These are phyloP conservation scores for Zygosaccharomyces kombuchaensis DNA, from an alignment of 805 yeast species.

Conservation along the genomic window DNA sequence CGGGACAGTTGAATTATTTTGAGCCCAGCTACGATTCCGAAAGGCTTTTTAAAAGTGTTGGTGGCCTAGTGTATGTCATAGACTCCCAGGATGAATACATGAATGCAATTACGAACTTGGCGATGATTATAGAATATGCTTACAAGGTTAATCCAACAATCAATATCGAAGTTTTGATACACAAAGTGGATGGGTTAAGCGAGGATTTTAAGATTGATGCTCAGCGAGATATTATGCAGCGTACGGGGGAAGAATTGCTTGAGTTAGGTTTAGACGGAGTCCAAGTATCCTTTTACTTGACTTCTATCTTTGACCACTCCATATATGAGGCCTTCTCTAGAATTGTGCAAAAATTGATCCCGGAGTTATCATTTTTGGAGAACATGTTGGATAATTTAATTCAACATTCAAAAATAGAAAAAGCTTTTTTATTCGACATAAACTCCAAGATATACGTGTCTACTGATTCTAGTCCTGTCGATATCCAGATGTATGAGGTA, in stretches of 20 bases:
- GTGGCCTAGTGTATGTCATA: conserved; percentile 89
- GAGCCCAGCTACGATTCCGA: conserved; percentile 82
- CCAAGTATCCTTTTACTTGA: conserved; percentile 83
- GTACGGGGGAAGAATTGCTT: conserved; percentile 87
- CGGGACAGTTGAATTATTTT: conserved; percentile 87
- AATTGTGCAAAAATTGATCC: conserved; percentile 85
- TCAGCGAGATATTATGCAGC: conserved; percentile 92
- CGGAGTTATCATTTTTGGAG: conserved; percentile 83
- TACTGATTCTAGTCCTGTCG: conserved; percentile 94
- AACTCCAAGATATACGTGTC: conserved; percentile 92
- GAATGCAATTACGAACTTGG: conserved; percentile 83
- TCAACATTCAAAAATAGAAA: conserved; percentile 85
- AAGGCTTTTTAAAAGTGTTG: conserved; percentile 71
- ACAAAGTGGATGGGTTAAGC: conserved; percentile 90
- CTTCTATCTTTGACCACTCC: conserved; percentile 93
- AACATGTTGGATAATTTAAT: conserved; percentile 84
- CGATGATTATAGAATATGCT: conserved; percentile 84
- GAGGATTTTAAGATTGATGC: conserved; percentile 94
- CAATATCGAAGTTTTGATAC: conserved; percentile 88
- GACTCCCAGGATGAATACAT: conserved; percentile 95
- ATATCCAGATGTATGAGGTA: conserved; percentile 90
- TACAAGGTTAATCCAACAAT: conserved; percentile 77
- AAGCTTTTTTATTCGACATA: conserved; percentile 87
- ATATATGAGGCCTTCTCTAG: conserved; percentile 93
- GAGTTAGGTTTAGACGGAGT: conserved; percentile 90